Base-by-base conservation (phyloP, 345 rosid genomes). In the Heritiera fomes region DNA sequence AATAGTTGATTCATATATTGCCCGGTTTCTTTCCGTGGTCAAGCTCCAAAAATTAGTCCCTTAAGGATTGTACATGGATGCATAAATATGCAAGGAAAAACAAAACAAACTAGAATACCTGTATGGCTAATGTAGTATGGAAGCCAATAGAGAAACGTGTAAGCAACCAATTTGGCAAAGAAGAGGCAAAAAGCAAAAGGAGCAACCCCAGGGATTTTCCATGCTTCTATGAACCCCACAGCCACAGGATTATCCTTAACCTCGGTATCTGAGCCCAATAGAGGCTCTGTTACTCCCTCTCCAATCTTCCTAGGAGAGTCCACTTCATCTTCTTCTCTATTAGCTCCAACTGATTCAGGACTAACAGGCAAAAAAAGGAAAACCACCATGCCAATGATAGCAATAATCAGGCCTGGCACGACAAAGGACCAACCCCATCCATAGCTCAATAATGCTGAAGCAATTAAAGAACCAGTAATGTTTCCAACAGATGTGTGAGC, bases 341-440 rank as follows among this genome's bases (percentile, higher is more conserved):
- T 86, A 49, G 86, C 89, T 76, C 99, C 95, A 41, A 94, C 95
- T 12, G 84, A 80, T 70, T 90, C 94, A 34, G 98, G 97, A 80
- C 75, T 86, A 64, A 94, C 91, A 0, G 98, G 97, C 83, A 96
- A 89, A 20, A 92, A 80, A 60, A 91, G 86, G 78, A 92, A 89
- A 58, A 92, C 90, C 45, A 89, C 80, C 60, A 94, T 46, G 2
- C 99, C 99, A 0, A 80, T n/a, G 56, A 89, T 73, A 41, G 78
- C 88, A 40, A 91, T 88, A 9, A 87, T 11, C 9, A 92, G 79
- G 78, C 98, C 97, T 41, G 99, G 99, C 75, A 93, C 86, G 40
- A 90, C 92, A 81, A 96, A 94, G 46, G 98, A 94, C 98, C 98
- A 94, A 9, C 97, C 99, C 99, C 99, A 96, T 17, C 98, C 98